These are phyloP conservation scores for Botryotinia convoluta DNA, from an alignment of 2,329 filamentous ascomycete species.

Conservation along the genomic window DNA sequence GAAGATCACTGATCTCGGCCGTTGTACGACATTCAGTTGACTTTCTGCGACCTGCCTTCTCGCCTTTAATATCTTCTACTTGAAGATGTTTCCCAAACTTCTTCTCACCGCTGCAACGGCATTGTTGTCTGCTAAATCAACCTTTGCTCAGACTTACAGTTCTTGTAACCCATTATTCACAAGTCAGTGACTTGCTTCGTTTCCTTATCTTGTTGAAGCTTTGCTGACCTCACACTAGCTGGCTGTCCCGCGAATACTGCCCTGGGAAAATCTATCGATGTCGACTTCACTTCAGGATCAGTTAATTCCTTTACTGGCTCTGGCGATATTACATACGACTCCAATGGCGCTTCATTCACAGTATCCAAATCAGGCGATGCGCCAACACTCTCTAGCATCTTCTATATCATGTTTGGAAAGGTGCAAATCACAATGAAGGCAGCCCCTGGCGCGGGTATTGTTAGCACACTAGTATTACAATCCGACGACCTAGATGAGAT, in stretches of 20 bases:
- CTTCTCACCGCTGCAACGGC: constrained; percentile 27
- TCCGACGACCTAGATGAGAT: constrained; percentile 94
- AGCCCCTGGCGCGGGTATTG: constrained; percentile 85
- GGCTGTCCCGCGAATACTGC: constrained; percentile 75
- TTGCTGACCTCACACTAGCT: constrained; percentile 39
- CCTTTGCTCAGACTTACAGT: constrained; percentile 51
- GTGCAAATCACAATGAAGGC: constrained; percentile 83
- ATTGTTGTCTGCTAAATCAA: constrained; percentile 26
- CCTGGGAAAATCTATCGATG: constrained; percentile 74
- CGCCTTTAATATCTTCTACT: neutral
- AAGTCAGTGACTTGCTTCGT: constrained; percentile 34
- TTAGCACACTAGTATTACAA: constrained; percentile 86
- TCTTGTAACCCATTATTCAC: constrained; percentile 52
- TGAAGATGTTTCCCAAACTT: constrained; percentile 32
- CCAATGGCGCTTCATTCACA: constrained; percentile 77
- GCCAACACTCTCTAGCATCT: constrained; percentile 82
- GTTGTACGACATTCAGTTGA: constrained; percentile 14
- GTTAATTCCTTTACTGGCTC: constrained; percentile 76
- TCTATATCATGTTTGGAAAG: constrained; percentile 99
- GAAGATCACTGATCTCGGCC: constrained; percentile 2
- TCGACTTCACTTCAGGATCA: constrained; percentile 76
- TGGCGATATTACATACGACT: constrained; percentile 69
- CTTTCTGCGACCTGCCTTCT: constrained; percentile 13
- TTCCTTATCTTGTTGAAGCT: neutral
- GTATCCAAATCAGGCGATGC: constrained; percentile 76